phyloP scores from a whole-genome alignment of 1,284 basidiomycete genomes.

The Microbotryum saponariae region DNA sequence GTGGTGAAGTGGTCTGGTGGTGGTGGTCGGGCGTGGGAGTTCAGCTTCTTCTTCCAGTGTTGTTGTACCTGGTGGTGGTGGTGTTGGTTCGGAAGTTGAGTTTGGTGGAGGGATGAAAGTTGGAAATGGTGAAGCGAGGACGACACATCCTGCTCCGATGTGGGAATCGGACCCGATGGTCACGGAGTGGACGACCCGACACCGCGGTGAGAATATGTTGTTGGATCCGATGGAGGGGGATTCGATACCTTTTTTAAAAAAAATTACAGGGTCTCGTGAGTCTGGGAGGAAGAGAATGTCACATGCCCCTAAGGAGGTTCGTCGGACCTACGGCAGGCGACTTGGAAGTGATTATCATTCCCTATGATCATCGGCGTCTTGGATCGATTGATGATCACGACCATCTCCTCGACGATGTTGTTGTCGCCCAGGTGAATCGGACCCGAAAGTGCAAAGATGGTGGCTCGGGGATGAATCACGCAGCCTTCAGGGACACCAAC shows the following conservation, averaged over 20 bases:
- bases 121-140: conserved; percentile 27
- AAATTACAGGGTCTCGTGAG: not conserved
- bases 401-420: conserved; percentile 86
- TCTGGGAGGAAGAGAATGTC: not conserved
- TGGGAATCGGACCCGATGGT: conserved; percentile 69
- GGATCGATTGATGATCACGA: conserved; percentile 76
- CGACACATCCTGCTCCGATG: conserved; percentile 61
- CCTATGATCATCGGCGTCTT: conserved; percentile 86
- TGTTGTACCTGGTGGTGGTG: not conserved
- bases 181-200: conserved; percentile 69
- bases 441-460: conserved; percentile 76
- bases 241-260: conserved; percentile 59
- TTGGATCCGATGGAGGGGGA: conserved; percentile 68
- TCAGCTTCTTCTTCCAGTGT: conserved; percentile 45
- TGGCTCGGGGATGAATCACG: conserved; percentile 88
- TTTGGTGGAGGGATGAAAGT: conserved; percentile 39
- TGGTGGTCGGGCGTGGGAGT: not conserved
- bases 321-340: conserved; percentile 64
- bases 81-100: conserved; percentile 6
- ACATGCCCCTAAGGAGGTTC: not conserved
- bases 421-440: conserved; percentile 78
- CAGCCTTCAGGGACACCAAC: conserved; percentile 48
- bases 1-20: conserved; percentile 43
- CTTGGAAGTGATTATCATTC: conserved; percentile 85
- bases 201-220: conserved; percentile 75